Conservation (phyloP, 176 grass and related monocot species). For the Cenchrus purpureus region DNA sequence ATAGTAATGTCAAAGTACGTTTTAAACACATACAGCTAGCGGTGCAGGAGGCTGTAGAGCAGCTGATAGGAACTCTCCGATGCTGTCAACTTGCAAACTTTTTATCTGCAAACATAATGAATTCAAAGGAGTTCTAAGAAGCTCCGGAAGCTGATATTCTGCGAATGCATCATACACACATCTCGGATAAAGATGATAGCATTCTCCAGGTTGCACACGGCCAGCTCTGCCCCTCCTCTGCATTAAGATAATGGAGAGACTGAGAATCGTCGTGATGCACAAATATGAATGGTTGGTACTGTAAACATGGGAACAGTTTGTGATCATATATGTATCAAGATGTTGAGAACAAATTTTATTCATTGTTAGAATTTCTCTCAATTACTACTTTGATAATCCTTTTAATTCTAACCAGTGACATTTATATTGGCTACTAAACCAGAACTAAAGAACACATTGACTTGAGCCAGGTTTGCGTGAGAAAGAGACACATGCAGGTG, state of each 20-base stretch:
- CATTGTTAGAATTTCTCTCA: background rate
- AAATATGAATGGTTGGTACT: slow-evolving; percentile 15
- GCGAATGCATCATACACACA: slow-evolving; percentile 95
- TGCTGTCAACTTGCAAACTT: slow-evolving; percentile 85
- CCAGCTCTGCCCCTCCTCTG: slow-evolving; percentile 96
- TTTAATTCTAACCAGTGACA: slow-evolving; percentile 13
- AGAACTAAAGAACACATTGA: slow-evolving; percentile 21
- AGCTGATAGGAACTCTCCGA: slow-evolving; percentile 87
- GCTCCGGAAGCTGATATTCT: slow-evolving; percentile 91
- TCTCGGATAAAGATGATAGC: slow-evolving; percentile 96
- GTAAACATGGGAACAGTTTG: slow-evolving; percentile 15
- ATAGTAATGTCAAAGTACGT: background rate
- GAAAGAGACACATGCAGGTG: background rate
- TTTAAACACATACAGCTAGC: slow-evolving; percentile 68
- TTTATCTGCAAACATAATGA: slow-evolving; percentile 99
- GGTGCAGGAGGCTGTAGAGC: slow-evolving; percentile 87
- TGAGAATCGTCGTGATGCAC: slow-evolving; percentile 12
- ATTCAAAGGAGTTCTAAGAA: slow-evolving; percentile 94
- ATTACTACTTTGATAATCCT: background rate
- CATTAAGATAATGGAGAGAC: slow-evolving; percentile 32
- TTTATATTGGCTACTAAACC: slow-evolving; percentile 18
- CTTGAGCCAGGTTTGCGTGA: slow-evolving; percentile 25
- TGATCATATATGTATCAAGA: slow-evolving; percentile 25
- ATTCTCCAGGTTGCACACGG: slow-evolving; percentile 93
- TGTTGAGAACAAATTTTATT: background rate